Evolutionary conservation across 345 rosid species (phyloP), one percentile per base, ranked within the genome.

Genomic region (Noccaea caerulescens): DNA sequence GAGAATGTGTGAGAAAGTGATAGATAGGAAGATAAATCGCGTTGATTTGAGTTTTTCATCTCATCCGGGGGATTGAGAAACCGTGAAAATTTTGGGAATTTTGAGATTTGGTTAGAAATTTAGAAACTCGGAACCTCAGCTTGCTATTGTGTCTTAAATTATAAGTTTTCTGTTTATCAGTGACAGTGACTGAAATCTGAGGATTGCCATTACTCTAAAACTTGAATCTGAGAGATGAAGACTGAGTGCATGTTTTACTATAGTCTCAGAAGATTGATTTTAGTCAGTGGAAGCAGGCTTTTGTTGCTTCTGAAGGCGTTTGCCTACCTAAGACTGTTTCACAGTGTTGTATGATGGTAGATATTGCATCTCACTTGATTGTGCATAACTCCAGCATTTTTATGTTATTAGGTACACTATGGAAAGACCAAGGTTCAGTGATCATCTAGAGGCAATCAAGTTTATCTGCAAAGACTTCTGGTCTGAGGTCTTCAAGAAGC

Each of bases 401-500:
- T 49, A n/a, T 53, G 23, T 75, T 54, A 7, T 47, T 71, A 93
- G 97, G 74, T 93, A 93, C 73, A 89, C 98, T 1, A 85, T 93
- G 94, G 98, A 93, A 72, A 86, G 96, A 55, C 97, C 97, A 14
- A 82, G 97, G 43, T 93, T 93, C 80, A 80, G 72, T 55, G 97
- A 93, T 73, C 95, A 93, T 84, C 77, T 93, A 6, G 98, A 93
- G 74, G 99, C 99, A 36, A 94, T 91, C 77, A 94, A 94, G 85
- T 91, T 91, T 83, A 94, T 94, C 66, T 94, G 97, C 86, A 94
- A 94, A 79, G 99, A 94, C 69, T 94, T 94, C 80, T 94, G 99
- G 99, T 88, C 95, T 2, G 97, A 91, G 81, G 67, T 94, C 58
- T 94, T 94, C 83, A 94, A 94, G 89, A 94, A 95, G 83, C 98